Percentiles rank a stretch among this genome's conserved stretches.
phyloP scores from a whole-genome alignment of 139 green algal genomes.

The Chlamydomonas incerta region DNA sequence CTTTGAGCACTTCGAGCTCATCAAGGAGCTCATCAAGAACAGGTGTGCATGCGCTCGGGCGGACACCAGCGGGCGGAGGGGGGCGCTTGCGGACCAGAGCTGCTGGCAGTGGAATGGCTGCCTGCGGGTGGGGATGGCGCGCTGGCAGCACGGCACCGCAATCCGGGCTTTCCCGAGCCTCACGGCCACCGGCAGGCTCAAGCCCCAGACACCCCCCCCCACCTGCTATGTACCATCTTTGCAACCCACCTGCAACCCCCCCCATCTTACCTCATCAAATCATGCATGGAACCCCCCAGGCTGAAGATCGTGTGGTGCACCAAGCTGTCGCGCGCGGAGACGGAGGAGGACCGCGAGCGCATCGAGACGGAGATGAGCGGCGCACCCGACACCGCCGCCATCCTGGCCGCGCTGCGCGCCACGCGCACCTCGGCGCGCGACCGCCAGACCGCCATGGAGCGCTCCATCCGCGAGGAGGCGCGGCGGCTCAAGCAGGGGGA shows the following conservation, averaged over 20 bases:
- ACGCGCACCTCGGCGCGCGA: constrained; percentile 80
- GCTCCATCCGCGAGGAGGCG: constrained; percentile 93
- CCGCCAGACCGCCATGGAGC: constrained; percentile 86
- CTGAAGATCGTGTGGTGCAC: constrained; percentile 97
- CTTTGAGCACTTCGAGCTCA: constrained; percentile 96
- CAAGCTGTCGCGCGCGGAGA: constrained; percentile 68
- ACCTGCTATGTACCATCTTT: too few species aligned
- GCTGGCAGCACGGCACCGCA: too few species aligned
- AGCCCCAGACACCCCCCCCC: not conserved
- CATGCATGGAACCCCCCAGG: constrained; percentile 34
- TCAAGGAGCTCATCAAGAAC: constrained; percentile 96
- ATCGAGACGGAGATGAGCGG: constrained; percentile 84
- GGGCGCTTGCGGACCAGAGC: too few species aligned
- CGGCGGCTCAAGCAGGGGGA: constrained; percentile 74
- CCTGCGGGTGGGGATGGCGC: too few species aligned
- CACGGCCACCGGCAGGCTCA: too few species aligned
- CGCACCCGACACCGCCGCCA: constrained; percentile 61
- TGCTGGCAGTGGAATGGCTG: too few species aligned
- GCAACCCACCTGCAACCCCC: not conserved
- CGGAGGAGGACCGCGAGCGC: constrained; percentile 77
- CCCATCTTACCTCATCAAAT: not conserved
- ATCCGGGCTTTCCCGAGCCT: too few species aligned
- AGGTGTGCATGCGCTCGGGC: too few species aligned
- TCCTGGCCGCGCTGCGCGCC: constrained; percentile 87
- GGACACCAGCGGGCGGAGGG: not conserved